A percentile compares a stretch with the other conserved stretches of the same genome.
Evolutionary conservation across 1,284 basidiomycete species (phyloP).

Genomic region (Inonotus hispidus): DNA sequence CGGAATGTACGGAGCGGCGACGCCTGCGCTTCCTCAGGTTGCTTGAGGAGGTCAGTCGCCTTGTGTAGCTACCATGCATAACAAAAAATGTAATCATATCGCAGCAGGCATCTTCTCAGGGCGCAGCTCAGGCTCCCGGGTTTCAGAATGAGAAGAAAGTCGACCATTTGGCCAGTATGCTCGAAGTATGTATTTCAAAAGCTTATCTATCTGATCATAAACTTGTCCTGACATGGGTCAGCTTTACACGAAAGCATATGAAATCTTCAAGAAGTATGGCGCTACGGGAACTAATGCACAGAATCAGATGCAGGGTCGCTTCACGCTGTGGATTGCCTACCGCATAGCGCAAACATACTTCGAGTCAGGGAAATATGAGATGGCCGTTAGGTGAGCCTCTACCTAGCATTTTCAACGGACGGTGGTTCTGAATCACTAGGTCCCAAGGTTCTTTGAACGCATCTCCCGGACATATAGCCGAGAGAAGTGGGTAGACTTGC

Average conservation of each 20-base stretch:
- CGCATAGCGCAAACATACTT: slow-evolving; percentile 82
- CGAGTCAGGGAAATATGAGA: slow-evolving; percentile 70
- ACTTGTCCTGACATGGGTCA: slow-evolving; percentile 28
- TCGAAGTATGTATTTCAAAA: slow-evolving; percentile 53
- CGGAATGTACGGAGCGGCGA: slow-evolving; percentile 74
- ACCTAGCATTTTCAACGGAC: not conserved
- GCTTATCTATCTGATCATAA: not conserved
- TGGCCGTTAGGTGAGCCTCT: slow-evolving; percentile 65
- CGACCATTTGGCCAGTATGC: slow-evolving; percentile 73
- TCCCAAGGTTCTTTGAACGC: slow-evolving; percentile 78
- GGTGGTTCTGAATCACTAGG: not conserved
- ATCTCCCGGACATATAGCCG: slow-evolving; percentile 74
- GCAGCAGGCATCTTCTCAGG: not conserved
- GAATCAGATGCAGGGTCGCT: slow-evolving; percentile 49
- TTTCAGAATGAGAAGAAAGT: slow-evolving; percentile 86
- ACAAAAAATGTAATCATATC: not conserved
- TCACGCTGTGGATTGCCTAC: slow-evolving; percentile 82
- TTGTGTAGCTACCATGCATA: not conserved
- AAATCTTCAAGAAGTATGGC: slow-evolving; percentile 77
- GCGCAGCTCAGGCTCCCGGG: slow-evolving; percentile 42
- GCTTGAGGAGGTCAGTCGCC: slow-evolving; percentile 46
- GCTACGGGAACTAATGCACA: slow-evolving; percentile 28
- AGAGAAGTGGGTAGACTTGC: slow-evolving; percentile 71
- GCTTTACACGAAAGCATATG: slow-evolving; percentile 89
- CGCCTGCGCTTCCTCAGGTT: slow-evolving; percentile 60